Percentiles rank a stretch among this genome's conserved stretches.
Conservation (phyloP, 208 protist genomes). For the Trypanosomatidae sp. region DNA sequence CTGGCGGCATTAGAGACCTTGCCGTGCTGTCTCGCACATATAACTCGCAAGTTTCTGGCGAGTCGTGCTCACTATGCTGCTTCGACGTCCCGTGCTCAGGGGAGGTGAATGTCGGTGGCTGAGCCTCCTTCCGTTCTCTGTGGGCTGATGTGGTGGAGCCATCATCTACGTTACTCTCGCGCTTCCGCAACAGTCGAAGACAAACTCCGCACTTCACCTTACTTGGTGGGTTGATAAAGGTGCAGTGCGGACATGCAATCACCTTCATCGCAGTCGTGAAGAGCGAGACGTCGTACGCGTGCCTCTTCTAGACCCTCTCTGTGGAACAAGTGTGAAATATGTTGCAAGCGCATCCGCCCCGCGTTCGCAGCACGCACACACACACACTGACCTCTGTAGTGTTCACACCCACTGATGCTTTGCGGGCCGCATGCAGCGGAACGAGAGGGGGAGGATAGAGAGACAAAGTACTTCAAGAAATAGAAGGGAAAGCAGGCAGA, state of each 20-base stretch:
- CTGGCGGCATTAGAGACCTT: not conserved
- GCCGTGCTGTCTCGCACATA: not conserved
- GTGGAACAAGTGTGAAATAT: not conserved
- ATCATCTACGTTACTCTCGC: slow-evolving; percentile 7
- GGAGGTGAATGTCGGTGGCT: not conserved
- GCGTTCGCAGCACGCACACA: not conserved
- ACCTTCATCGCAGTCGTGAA: slow-evolving; percentile 13
- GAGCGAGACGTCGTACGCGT: not conserved
- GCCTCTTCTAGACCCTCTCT: no score
- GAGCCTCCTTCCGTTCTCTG: not conserved
- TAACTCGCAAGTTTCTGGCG: not conserved
- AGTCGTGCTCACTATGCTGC: not conserved
- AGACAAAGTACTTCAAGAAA: not conserved
- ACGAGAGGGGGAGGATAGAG: not conserved
- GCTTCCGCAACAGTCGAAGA: slow-evolving; percentile 42
- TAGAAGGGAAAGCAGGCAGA: not conserved
- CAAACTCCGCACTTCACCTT: slow-evolving; percentile 62
- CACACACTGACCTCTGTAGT: not conserved
- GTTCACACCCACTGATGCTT: not conserved
- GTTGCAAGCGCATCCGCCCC: not conserved
- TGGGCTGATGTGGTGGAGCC: not conserved
- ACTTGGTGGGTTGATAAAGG: slow-evolving; percentile 48
- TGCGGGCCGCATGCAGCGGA: not conserved
- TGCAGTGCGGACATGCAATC: slow-evolving; percentile 63
- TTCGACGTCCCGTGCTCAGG: not conserved